Base-by-base conservation (phyloP, 352 stramenopile species). In the Phytophthora agathidicida region DNA sequence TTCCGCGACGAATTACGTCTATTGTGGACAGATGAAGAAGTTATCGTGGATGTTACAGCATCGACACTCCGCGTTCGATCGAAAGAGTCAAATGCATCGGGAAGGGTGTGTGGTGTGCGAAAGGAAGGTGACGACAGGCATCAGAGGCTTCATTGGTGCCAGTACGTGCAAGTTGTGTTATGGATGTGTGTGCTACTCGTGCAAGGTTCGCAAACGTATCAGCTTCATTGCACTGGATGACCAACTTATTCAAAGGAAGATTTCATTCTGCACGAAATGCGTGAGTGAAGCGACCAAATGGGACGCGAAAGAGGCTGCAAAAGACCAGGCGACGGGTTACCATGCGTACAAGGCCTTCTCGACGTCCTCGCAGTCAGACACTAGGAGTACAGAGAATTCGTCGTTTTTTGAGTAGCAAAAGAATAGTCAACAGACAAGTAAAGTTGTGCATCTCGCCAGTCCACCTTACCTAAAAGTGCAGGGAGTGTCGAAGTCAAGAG, bases 1-100 rank as follows among this genome's bases (percentile, higher is more conserved):
- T n/a, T 68, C 73, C 1, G 35, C 52, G 2, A 64, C 50, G 2
- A 57, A 62, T 5, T 68, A 71, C 60, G 65, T 76, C 19, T 53
- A 79, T 27, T 87, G 72, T 44, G 69, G 65, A 2, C 68, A 80
- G n/a, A 76, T 82, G 71, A 77, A 79, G 44, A 87, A 85, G 46
- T 58, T 85, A 11, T 56, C 70, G 42, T 86, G 76, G 73, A 54
- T 64, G 45, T 14, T 69, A 7, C 51, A 68, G 23, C 43, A 52
- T 5, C 38, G 22, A 23, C 41, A 60, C 17, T 59, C 38, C 7
- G 26, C 57, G 2, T 24, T 44, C 17, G 35, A 54, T 4, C 41
- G 54, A 7, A 28, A 56, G 10, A 49, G 14, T 9, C 50, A 66
- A 19, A 26, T 31, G 16, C 32, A 35, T n/a, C 19, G 26, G 24